Evolutionary conservation across 2,329 filamentous ascomycete species (phyloP).

Genomic region (Colletotrichum coccodes): DNA sequence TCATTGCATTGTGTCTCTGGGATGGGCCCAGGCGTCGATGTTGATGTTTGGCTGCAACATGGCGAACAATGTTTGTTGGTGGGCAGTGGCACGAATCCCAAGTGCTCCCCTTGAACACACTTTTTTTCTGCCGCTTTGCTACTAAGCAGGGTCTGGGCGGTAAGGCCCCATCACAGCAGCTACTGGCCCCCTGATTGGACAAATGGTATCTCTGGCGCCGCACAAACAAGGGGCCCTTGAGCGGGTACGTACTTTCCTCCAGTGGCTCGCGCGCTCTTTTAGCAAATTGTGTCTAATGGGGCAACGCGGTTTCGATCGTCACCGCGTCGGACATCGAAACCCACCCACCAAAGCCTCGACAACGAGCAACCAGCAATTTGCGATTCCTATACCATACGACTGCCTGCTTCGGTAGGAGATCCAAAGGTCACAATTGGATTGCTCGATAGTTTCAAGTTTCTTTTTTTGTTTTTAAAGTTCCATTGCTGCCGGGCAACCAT

Average conservation of each 20-base stretch:
- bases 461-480: not conserved
- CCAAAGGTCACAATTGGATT: not conserved
- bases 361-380: not conserved
- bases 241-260: not conserved
- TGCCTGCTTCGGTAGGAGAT: not conserved
- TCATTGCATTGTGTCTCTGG: constrained; percentile 33
- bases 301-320: constrained; percentile 27
- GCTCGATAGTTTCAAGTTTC: no score
- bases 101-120: not conserved
- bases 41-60: not conserved
- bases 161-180: not conserved
- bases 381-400: not conserved
- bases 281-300: not conserved
- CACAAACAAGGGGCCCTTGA: not conserved
- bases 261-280: not conserved
- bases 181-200: not conserved
- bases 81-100: not conserved
- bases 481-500: not conserved
- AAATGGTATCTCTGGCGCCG: not conserved
- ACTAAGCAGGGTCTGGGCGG: constrained; percentile 18
- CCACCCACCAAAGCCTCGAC: not conserved
- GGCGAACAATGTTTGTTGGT: not conserved
- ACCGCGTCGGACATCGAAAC: constrained; percentile 13
- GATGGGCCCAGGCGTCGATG: constrained; percentile 1
- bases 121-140: constrained; percentile 32